Conservation (phyloP, 1,284 basidiomycete genomes). For the Anthracocystis walkeri region DNA sequence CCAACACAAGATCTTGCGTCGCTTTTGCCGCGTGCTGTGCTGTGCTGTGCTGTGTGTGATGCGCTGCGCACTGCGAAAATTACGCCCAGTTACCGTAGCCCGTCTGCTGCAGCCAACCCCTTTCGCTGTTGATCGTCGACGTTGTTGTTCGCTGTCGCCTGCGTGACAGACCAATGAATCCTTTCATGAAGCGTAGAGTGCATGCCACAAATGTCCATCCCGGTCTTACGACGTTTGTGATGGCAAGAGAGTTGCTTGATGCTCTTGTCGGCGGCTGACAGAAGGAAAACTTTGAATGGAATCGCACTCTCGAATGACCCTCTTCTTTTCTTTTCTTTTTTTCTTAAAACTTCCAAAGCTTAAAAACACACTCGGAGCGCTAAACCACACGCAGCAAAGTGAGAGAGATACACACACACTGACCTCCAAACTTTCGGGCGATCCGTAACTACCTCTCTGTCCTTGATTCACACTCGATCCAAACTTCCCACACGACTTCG, state of each 20-base stretch:
- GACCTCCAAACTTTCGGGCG: neutral
- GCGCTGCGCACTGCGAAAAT: neutral
- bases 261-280: no score
- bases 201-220: no score
- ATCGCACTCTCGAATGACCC: no score
- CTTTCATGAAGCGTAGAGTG: no score
- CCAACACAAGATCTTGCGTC: no score
- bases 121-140: neutral
- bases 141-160: neutral
- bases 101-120: constrained; percentile 5
- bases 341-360: no score
- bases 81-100: neutral
- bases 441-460: constrained; percentile 4
- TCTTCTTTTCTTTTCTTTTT: no score
- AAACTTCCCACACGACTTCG: constrained; percentile 11
- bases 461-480: neutral
- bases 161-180: no score
- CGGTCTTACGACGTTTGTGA: no score
- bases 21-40: neutral
- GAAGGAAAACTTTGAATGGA: no score
- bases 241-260: no score
- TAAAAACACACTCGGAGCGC: no score
- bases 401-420: constrained; percentile 1
- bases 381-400: neutral
- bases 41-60: constrained; percentile 11